Percentiles rank a stretch among this genome's conserved stretches.
Evolutionary conservation across 768 basidiomycete genomes (phyloP).

Genomic region (Cyclocybe aegerita): DNA sequence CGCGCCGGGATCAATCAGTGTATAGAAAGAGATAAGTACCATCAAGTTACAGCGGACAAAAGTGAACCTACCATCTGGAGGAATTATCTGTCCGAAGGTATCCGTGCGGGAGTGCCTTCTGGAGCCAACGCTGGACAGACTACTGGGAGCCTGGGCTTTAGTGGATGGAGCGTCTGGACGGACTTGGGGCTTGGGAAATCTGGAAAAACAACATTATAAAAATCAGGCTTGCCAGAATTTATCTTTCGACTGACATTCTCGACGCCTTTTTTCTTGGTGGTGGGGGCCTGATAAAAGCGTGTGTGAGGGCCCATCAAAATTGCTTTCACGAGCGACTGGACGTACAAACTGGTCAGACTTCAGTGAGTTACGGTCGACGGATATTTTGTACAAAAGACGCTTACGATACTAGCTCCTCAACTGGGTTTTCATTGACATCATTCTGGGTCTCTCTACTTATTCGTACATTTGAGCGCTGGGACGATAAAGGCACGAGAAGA

Average conservation of each 20-base stretch:
- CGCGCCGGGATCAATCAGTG: not conserved
- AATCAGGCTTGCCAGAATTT: not conserved
- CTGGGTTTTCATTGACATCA: too few relatives aligned
- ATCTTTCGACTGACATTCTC: constrained; percentile 4
- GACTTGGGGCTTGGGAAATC: not conserved
- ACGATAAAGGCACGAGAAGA: too few relatives aligned
- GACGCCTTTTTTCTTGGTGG: constrained; percentile 10
- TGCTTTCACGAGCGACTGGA: not conserved
- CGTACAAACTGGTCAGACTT: not conserved
- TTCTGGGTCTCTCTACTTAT: too few relatives aligned
- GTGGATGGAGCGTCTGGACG: not conserved
- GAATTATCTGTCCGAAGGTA: constrained; percentile 12
- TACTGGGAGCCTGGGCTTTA: not conserved
- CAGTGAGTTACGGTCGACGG: too few relatives aligned
- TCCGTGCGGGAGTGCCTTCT: constrained; percentile 14
- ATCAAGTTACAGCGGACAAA: not conserved
- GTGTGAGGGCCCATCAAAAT: too few relatives aligned
- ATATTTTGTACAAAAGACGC: too few relatives aligned
- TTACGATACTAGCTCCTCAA: too few relatives aligned
- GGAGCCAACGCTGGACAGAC: not conserved
- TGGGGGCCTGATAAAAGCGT: constrained; percentile 1
- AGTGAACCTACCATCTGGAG: constrained; percentile 4
- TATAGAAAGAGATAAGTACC: not conserved
- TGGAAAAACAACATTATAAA: not conserved
- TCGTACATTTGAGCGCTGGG: too few relatives aligned